Base-by-base conservation (phyloP, 495 filamentous ascomycete species). In the Elasticomyces elasticus region DNA sequence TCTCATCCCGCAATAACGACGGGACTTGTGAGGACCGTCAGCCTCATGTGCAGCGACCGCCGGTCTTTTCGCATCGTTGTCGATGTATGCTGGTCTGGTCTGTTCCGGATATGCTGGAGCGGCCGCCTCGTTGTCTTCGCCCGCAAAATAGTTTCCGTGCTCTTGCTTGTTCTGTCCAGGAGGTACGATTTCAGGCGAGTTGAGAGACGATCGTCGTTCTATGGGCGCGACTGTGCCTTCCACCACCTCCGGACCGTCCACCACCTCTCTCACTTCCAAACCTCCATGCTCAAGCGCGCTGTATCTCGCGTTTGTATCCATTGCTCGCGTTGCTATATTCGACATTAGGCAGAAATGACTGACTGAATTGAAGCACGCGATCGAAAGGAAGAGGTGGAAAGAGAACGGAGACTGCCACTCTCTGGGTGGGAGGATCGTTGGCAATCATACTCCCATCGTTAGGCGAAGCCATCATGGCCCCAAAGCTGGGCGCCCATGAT, bases 221-320 rank as follows among this genome's bases (percentile, higher is more conserved):
- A 51, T 4, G 10, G 49, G 49, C 33, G 28, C 19, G 13, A 17
- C 5, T 5, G 49, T 9, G 10, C 31, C 45, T 7, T 27, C 33
- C 6, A 49, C 46, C 1, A 56, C 54, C 25, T 56, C 54, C 9
- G 54, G 54, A 9, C 30, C 54, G 9, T 56, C 48, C 9, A 4
- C 5, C 17, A 5, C 23, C 28, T 13, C 13, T n/a, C 33, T 22
- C 19, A 56, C 54, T 24, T 56, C 54, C 20, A 51, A 31, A 2
- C 37, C 54, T 1, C 46, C 27, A 44, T 56, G 54, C 4, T 56
- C 46, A 13, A 56, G 54, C 47, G 47, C 47, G 37, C 47, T 55
- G 28, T 56, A 56, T 26, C 46, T 50, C 17, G 45, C 35, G 19
- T 42, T 26, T 15, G 30, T 38, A 6, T 37, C 17, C 49, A 51